phyloP scores from a whole-genome alignment of 176 grass and related monocot species.

The Alloteropsis semialata region DNA sequence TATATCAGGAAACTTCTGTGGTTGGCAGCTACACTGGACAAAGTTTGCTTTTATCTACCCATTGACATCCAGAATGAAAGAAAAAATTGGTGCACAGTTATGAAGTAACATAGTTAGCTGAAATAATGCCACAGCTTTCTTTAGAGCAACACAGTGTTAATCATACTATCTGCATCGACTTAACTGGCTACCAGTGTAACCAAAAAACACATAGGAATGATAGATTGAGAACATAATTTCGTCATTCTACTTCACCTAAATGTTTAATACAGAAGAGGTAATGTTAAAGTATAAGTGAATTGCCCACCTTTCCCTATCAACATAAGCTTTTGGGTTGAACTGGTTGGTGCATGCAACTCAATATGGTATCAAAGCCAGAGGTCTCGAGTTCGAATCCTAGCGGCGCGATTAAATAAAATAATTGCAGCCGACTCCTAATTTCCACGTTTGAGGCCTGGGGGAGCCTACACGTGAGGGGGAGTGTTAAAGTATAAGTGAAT shows the following conservation, averaged over 20 bases:
- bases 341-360: too few relatives aligned
- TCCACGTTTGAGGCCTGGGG: too few relatives aligned
- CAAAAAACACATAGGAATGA: background rate
- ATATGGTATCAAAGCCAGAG: too few relatives aligned
- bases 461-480: too few relatives aligned
- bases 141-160: background rate
- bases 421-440: too few relatives aligned
- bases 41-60: background rate
- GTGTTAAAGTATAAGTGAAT: too few relatives aligned
- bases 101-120: background rate
- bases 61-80: background rate
- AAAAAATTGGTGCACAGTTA: background rate
- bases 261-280: too few relatives aligned
- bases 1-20: background rate
- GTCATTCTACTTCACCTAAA: background rate
- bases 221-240: background rate
- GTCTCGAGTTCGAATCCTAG: too few relatives aligned
- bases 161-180: background rate
- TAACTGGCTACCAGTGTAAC: background rate
- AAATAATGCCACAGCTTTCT: background rate
- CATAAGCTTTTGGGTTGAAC: too few relatives aligned
- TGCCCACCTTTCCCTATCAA: too few relatives aligned
- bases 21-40: background rate
- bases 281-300: too few relatives aligned
- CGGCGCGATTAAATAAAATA: too few relatives aligned